Evolutionary conservation across 1,284 basidiomycete species (phyloP).

Genomic region (Ganoderma lingzhi): DNA sequence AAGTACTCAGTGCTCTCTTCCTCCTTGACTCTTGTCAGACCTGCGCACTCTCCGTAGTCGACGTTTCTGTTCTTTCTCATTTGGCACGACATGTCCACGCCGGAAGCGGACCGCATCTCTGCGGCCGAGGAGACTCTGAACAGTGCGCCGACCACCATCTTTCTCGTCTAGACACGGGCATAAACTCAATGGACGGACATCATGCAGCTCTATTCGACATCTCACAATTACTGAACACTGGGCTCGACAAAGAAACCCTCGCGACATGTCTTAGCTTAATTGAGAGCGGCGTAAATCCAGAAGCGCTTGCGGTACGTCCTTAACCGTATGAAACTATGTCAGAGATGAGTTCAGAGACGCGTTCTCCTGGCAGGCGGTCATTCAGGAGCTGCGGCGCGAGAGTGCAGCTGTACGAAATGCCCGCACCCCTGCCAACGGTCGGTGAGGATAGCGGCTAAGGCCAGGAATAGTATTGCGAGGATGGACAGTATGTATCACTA

Average conservation of each 20-base stretch:
- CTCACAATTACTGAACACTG: slow-evolving; percentile 83
- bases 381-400: slow-evolving; percentile 78
- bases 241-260: slow-evolving; percentile 83
- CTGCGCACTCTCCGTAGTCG: background rate
- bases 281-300: slow-evolving; percentile 86
- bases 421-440: slow-evolving; percentile 32
- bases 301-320: slow-evolving; percentile 80
- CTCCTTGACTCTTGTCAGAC: background rate
- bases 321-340: background rate
- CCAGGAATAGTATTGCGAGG: background rate
- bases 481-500: background rate
- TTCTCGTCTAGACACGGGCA: background rate
- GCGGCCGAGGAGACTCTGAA: slow-evolving; percentile 83
- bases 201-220: slow-evolving; percentile 79
- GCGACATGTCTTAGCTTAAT: slow-evolving; percentile 86
- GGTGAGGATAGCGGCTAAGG: slow-evolving; percentile 11
- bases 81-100: slow-evolving; percentile 39
- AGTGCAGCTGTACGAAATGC: slow-evolving; percentile 47
- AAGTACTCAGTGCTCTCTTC: too few species aligned
- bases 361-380: slow-evolving; percentile 62
- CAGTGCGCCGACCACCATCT: slow-evolving; percentile 56
- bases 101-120: slow-evolving; percentile 70
- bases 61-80: background rate
- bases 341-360: background rate
- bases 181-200: background rate